These are phyloP conservation scores for Suhomyces canberraensis DNA, from an alignment of 805 yeast genomes.

Conservation along the genomic window DNA sequence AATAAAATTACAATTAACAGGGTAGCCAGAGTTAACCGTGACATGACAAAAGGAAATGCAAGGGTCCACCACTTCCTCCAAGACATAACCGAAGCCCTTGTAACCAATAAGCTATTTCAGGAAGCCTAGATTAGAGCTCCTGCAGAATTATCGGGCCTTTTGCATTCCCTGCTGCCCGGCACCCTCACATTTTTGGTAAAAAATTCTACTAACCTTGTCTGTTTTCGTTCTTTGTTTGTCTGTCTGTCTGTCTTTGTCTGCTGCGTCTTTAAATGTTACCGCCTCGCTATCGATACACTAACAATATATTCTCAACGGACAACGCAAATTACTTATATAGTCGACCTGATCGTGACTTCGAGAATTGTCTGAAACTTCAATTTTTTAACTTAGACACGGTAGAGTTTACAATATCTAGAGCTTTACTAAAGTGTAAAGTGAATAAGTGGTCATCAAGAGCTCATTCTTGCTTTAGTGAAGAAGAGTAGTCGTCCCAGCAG, in stretches of 20 bases:
- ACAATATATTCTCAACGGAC: slow-evolving; percentile 2
- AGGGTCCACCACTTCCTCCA: neutral
- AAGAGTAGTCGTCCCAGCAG: too few species aligned
- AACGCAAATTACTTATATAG: slow-evolving; percentile 4
- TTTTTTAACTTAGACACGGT: neutral
- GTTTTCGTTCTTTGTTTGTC: slow-evolving; percentile 3
- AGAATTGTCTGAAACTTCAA: neutral
- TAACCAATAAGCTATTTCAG: neutral
- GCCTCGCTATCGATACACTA: slow-evolving; percentile 5
- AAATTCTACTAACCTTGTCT: neutral
- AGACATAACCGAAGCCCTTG: neutral
- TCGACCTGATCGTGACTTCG: neutral
- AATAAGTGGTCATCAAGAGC: neutral
- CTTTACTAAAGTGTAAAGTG: neutral
- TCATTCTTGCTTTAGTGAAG: too few species aligned
- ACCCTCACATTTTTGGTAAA: neutral
- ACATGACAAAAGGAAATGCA: neutral
- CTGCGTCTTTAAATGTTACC: slow-evolving; percentile 3
- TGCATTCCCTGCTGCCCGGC: neutral
- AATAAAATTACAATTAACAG: neutral
- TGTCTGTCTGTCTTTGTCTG: slow-evolving; percentile 1
- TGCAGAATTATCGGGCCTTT: neutral
- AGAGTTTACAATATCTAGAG: neutral
- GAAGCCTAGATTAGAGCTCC: neutral
- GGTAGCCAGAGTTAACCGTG: neutral